Conservation (phyloP, 1,139 yeast species). For the Sugiyamaella grinbergsii region DNA sequence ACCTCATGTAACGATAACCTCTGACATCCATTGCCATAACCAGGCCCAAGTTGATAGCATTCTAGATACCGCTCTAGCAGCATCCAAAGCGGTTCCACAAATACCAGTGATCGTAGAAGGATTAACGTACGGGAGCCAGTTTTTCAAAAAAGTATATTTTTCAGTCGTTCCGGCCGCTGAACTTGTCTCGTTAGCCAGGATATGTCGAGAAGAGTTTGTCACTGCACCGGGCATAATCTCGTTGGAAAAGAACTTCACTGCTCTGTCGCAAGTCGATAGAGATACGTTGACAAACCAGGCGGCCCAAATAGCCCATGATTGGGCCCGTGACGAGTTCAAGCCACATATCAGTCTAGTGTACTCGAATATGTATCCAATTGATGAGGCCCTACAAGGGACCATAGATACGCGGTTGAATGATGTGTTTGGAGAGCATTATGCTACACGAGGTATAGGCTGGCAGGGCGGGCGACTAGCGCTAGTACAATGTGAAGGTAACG, state of each 20-base stretch:
- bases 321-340: slow-evolving; percentile 61
- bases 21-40: slow-evolving; percentile 55
- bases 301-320: slow-evolving; percentile 45
- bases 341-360: slow-evolving; percentile 79
- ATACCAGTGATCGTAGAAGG: slow-evolving; percentile 39
- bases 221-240: slow-evolving; percentile 41
- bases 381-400: slow-evolving; percentile 67
- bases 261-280: slow-evolving; percentile 36
- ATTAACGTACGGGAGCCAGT: slow-evolving; percentile 46
- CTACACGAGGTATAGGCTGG: slow-evolving; percentile 52
- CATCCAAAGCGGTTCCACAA: slow-evolving; percentile 47
- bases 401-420: slow-evolving; percentile 71
- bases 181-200: slow-evolving; percentile 64
- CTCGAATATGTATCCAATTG: slow-evolving; percentile 66
- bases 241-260: slow-evolving; percentile 34
- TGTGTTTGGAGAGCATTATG: slow-evolving; percentile 56
- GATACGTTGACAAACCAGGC: slow-evolving; percentile 33
- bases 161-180: slow-evolving; percentile 58
- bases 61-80: slow-evolving; percentile 66
- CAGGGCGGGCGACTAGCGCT: slow-evolving; percentile 68
- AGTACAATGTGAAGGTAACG: slow-evolving; percentile 75
- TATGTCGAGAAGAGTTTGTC: slow-evolving; percentile 71
- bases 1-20: slow-evolving; percentile 77
- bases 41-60: slow-evolving; percentile 56
- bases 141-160: slow-evolving; percentile 65